A percentile compares a stretch with the other conserved stretches of the same genome.
phyloP scores from a whole-genome alignment of 2,329 filamentous ascomycete species.

The Alternaria infectoria region DNA sequence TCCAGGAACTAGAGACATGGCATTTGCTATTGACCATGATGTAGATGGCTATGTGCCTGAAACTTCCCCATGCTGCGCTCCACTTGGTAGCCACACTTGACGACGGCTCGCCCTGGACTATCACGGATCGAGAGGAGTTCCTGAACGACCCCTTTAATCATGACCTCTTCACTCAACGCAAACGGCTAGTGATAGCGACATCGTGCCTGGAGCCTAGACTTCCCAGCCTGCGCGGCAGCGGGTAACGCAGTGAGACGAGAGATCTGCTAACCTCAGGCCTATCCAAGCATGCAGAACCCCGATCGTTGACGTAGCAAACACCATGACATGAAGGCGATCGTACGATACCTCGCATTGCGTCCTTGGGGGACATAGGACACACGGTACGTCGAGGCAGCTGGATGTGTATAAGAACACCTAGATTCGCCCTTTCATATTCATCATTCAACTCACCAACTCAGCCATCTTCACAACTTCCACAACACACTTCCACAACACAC shows the following conservation, averaged over 20 bases:
- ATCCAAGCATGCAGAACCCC: neutral
- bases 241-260: neutral
- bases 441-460: neutral
- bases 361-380: neutral
- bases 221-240: neutral
- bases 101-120: neutral
- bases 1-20: slow-evolving; percentile 2
- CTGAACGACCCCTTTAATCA: neutral
- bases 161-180: slow-evolving; percentile 6
- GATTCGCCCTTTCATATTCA: neutral
- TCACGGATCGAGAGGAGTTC: neutral
- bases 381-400: neutral
- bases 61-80: slow-evolving; percentile 2
- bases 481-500: neutral
- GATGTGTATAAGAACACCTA: slow-evolving; percentile 4
- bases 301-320: slow-evolving; percentile 16
- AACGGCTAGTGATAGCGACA: neutral
- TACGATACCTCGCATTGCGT: neutral
- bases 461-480: neutral
- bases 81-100: neutral
- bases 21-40: slow-evolving; percentile 4
- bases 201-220: neutral
- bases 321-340: neutral
- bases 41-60: neutral
- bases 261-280: neutral